Conservation (phyloP, 768 basidiomycete species). For the Kondoa subrosea region DNA sequence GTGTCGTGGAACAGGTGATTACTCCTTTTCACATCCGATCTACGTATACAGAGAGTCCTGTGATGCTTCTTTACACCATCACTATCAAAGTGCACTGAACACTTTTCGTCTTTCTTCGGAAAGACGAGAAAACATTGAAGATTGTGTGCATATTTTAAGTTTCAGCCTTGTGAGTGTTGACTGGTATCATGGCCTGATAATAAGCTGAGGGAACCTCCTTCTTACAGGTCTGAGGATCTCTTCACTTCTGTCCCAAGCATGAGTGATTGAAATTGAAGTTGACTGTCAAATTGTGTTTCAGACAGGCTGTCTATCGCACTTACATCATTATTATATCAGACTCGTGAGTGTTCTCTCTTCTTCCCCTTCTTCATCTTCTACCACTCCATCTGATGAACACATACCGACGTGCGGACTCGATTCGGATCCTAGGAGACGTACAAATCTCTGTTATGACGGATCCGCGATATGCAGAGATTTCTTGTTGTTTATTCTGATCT, state of each 20-base stretch:
- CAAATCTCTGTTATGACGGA: too few species aligned
- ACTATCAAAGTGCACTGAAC: background rate
- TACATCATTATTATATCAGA: background rate
- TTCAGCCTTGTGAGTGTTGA: background rate
- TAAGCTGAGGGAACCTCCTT: background rate
- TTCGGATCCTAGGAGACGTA: background rate
- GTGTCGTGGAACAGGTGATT: background rate
- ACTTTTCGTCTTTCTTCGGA: background rate
- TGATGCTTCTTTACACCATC: background rate
- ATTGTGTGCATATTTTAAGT: slow-evolving; percentile 1
- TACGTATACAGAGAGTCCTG: background rate
- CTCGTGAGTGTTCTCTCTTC: background rate
- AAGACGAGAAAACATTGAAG: background rate
- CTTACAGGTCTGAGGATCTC: background rate
- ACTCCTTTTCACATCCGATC: background rate
- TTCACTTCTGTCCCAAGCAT: background rate
- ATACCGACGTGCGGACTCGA: background rate
- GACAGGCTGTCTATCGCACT: background rate
- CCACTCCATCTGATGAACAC: too few species aligned
- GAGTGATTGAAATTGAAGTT: background rate
- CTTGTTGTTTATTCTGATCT: too few species aligned
- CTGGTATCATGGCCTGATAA: background rate
- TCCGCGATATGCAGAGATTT: too few species aligned
- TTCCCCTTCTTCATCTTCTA: background rate
- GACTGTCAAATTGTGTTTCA: background rate